Percentiles rank a stretch among this genome's conserved stretches.
Evolutionary conservation across 108 stramenopile genomes (phyloP).

Genomic region (Nitzschia sp.): DNA sequence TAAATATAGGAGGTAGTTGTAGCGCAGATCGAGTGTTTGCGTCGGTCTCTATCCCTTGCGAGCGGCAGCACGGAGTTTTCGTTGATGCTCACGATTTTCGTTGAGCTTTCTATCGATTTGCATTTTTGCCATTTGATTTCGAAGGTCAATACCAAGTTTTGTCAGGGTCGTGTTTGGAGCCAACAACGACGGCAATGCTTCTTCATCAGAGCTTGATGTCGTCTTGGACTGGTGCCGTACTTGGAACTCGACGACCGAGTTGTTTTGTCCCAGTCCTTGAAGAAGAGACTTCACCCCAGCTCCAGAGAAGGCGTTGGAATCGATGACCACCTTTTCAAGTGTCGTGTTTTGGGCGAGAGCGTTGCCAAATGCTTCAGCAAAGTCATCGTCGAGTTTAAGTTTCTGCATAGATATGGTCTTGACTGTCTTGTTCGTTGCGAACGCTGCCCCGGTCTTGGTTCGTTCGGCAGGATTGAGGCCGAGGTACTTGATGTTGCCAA

Average conservation of each 20-base stretch:
- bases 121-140: constrained; percentile 31
- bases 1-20: no score
- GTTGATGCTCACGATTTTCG: constrained; percentile 40
- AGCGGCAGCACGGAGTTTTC: constrained; percentile 33
- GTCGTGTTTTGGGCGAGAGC: constrained; percentile 23
- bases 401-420: constrained; percentile 30
- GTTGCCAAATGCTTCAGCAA: constrained; percentile 28
- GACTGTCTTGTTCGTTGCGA: constrained; percentile 36
- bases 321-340: constrained; percentile 33
- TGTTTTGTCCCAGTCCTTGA: constrained; percentile 32
- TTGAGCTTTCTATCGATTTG: constrained; percentile 34
- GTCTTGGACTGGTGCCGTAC: constrained; percentile 47
- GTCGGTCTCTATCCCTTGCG: no score
- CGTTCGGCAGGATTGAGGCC: constrained; percentile 31
- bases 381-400: constrained; percentile 40
- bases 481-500: constrained; percentile 37
- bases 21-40: no score
- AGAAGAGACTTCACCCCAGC: constrained; percentile 38
- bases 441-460: constrained; percentile 37
- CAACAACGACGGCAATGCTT: constrained; percentile 26
- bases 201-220: constrained; percentile 31
- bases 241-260: constrained; percentile 35
- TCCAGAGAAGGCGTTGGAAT: constrained; percentile 37
- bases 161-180: constrained; percentile 29
- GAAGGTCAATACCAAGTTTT: constrained; percentile 43